phyloP scores from a whole-genome alignment of 768 basidiomycete genomes.

The Leccinum disarticulatum region DNA sequence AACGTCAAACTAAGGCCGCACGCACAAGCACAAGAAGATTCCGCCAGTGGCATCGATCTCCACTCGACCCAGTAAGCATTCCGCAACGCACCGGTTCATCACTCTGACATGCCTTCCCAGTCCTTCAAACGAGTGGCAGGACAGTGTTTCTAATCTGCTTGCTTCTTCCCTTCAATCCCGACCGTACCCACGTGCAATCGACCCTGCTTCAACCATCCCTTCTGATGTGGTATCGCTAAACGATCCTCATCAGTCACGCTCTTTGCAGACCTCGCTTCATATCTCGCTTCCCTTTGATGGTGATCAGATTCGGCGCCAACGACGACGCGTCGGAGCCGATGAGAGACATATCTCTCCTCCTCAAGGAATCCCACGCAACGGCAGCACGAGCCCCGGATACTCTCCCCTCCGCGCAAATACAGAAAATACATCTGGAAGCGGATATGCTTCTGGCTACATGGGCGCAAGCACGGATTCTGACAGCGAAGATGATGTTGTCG shows the following conservation, averaged over 20 bases:
- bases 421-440: constrained; percentile 16
- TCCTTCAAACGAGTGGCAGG: constrained; percentile 85
- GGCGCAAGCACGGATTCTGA: constrained; percentile 34
- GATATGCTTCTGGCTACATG: constrained; percentile 27
- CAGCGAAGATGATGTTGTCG: constrained; percentile 50
- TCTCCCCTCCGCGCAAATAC: constrained; percentile 17
- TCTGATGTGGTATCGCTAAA: constrained; percentile 12
- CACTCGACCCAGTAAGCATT: constrained; percentile 62
- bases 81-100: background rate
- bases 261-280: constrained; percentile 15
- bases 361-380: constrained; percentile 8
- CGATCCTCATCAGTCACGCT: constrained; percentile 12
- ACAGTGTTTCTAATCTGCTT: constrained; percentile 45
- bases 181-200: background rate
- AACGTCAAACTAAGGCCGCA: constrained; percentile 31
- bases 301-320: constrained; percentile 45
- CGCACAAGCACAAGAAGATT: constrained; percentile 18
- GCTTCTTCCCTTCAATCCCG: constrained; percentile 21
- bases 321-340: constrained; percentile 44
- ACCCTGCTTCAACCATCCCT: background rate
- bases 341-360: constrained; percentile 12
- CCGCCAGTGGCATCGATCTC: constrained; percentile 36
- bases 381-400: constrained; percentile 19
- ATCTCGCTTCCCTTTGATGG: constrained; percentile 15
- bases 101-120: constrained; percentile 35